These are phyloP conservation scores for Yueomyces sinensis DNA, from an alignment of 805 yeast genomes.

Conservation along the genomic window DNA sequence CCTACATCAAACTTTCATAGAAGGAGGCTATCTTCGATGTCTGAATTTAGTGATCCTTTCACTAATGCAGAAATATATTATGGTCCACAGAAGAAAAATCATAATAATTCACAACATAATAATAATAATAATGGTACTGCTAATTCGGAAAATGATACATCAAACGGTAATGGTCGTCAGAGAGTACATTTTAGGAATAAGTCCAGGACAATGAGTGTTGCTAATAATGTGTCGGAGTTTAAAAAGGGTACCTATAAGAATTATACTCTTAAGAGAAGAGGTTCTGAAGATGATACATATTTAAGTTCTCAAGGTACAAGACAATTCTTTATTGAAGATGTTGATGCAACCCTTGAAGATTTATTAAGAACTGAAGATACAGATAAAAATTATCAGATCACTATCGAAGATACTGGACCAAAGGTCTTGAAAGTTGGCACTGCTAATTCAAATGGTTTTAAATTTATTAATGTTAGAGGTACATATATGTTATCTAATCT, in stretches of 20 bases:
- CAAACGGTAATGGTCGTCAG: no score
- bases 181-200: slow-evolving; percentile 28
- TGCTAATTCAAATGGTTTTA: slow-evolving; percentile 71
- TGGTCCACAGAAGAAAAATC: slow-evolving; percentile 41
- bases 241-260: slow-evolving; percentile 9
- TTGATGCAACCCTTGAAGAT: slow-evolving; percentile 57
- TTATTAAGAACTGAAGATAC: slow-evolving; percentile 72
- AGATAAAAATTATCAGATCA: slow-evolving; percentile 70
- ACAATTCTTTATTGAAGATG: slow-evolving; percentile 56
- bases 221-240: slow-evolving; percentile 19
- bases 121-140: not conserved
- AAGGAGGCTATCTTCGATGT: slow-evolving; percentile 30
- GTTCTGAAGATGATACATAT: slow-evolving; percentile 38
- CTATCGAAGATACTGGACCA: slow-evolving; percentile 77
- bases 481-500: slow-evolving; percentile 81
- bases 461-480: slow-evolving; percentile 63
- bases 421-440: slow-evolving; percentile 73
- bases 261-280: slow-evolving; percentile 31
- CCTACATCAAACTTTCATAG: no score
- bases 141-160: not conserved
- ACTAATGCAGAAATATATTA: slow-evolving; percentile 56
- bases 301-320: slow-evolving; percentile 25
- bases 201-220: slow-evolving; percentile 43
- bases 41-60: slow-evolving; percentile 45
- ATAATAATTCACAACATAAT: not conserved